Evolutionary conservation across 1,139 yeast species (phyloP).

Genomic region (Diutina sp.): DNA sequence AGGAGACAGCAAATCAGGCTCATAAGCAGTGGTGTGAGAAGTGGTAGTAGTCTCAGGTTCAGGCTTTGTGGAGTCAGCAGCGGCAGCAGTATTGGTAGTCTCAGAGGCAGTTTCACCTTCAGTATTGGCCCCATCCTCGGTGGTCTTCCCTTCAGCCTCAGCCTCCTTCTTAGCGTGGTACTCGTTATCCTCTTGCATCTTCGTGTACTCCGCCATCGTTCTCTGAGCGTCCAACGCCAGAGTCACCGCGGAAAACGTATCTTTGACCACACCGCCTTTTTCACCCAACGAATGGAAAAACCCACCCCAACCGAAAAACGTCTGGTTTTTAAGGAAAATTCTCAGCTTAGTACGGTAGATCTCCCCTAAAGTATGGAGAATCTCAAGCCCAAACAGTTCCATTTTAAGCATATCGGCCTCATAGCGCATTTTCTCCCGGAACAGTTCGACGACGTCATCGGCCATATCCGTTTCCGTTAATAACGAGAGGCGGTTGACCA

Average conservation of each 20-base stretch:
- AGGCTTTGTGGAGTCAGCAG: too few relatives aligned
- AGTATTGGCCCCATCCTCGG: conserved; percentile 11
- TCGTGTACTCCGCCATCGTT: conserved; percentile 73
- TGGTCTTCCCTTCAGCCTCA: conserved; percentile 13
- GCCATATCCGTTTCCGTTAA: conserved; percentile 78
- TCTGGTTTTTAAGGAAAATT: conserved; percentile 44
- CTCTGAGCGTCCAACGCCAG: conserved; percentile 84
- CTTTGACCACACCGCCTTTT: conserved; percentile 74
- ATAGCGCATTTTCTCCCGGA: conserved; percentile 54
- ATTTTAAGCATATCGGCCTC: conserved; percentile 84
- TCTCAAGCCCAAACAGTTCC: conserved; percentile 91
- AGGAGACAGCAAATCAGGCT: background rate
- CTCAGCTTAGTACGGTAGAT: conserved; percentile 62
- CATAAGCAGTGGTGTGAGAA: background rate
- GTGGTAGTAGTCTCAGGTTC: background rate
- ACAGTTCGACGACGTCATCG: conserved; percentile 54
- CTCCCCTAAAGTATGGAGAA: conserved; percentile 75
- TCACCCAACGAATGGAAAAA: conserved; percentile 77
- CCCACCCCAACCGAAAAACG: conserved; percentile 58
- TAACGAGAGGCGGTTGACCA: conserved; percentile 49
- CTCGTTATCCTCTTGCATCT: conserved; percentile 50
- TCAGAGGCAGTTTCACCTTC: background rate
- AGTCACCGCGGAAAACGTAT: conserved; percentile 74
- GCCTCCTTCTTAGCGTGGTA: conserved; percentile 30
- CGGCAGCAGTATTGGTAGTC: too few relatives aligned